phyloP scores from a whole-genome alignment of 352 stramenopile species.

The Phytopythium aichiense region DNA sequence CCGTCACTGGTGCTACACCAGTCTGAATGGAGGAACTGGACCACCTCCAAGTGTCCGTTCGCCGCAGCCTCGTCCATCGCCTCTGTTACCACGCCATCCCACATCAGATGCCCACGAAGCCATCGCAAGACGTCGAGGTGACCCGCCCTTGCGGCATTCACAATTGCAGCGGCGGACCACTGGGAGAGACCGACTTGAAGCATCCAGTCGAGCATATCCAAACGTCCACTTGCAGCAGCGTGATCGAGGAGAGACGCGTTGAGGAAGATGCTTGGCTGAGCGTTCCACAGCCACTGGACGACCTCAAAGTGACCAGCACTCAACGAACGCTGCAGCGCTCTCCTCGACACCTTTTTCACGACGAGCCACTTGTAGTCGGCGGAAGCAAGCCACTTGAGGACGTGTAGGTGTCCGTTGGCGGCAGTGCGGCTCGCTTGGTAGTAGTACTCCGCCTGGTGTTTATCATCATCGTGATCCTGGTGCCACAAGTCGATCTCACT shows the following conservation, averaged over 20 bases:
- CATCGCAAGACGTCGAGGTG: neutral
- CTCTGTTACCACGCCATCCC: no score
- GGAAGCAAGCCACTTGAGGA: neutral
- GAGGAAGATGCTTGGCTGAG: neutral
- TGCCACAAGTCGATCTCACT: neutral
- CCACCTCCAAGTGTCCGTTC: neutral
- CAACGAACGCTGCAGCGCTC: no score
- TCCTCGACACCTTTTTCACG: neutral
- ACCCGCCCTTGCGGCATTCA: conserved; percentile 4
- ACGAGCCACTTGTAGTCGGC: neutral
- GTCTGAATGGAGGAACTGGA: neutral
- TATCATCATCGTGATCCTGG: no score
- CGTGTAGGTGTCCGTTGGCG: neutral
- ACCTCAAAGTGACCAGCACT: neutral
- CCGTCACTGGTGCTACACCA: neutral
- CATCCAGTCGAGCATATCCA: conserved; percentile 8
- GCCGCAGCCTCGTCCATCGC: no score
- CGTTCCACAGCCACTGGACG: neutral
- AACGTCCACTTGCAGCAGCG: neutral
- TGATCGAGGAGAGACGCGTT: neutral
- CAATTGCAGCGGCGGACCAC: conserved; percentile 9
- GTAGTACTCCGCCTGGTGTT: no score
- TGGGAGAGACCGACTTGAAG: conserved; percentile 6
- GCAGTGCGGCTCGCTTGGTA: no score
- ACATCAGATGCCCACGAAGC: neutral